Percentiles rank a stretch among this genome's conserved stretches.
Conservation (phyloP, 2,329 filamentous ascomycete genomes). For the Aschersonia sp. region DNA sequence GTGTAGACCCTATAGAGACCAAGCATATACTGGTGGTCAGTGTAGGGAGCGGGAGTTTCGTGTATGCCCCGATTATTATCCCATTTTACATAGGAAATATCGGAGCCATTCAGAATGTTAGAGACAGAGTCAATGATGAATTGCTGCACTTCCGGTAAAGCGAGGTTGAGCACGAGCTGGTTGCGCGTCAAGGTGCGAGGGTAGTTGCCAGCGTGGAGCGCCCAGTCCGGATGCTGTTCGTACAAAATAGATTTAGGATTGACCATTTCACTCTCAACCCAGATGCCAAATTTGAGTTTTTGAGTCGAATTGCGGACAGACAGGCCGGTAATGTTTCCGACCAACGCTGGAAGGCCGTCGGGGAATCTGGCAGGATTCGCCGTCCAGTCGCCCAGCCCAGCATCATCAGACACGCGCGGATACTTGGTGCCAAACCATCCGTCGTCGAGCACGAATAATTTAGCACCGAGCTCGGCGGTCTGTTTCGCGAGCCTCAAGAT, state of each 20-base stretch:
- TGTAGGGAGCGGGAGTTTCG: slow-evolving; percentile 38
- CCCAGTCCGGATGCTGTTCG: slow-evolving; percentile 48
- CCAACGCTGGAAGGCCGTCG: slow-evolving; percentile 35
- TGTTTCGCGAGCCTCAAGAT: slow-evolving; percentile 40
- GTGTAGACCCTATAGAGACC: slow-evolving; percentile 50
- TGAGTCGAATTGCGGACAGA: slow-evolving; percentile 29
- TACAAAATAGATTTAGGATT: slow-evolving; percentile 48
- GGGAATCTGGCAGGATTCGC: slow-evolving; percentile 45
- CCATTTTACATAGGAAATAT: slow-evolving; percentile 51
- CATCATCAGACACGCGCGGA: slow-evolving; percentile 40
- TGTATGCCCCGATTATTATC: slow-evolving; percentile 53
- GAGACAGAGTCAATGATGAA: slow-evolving; percentile 43
- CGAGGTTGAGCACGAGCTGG: slow-evolving; percentile 48
- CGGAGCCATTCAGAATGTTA: slow-evolving; percentile 34
- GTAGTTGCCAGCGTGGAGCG: slow-evolving; percentile 40
- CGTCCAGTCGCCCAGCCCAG: slow-evolving; percentile 49
- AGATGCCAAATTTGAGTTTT: slow-evolving; percentile 45
- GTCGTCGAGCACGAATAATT: slow-evolving; percentile 51
- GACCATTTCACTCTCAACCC: slow-evolving; percentile 57
- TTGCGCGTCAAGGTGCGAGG: slow-evolving; percentile 38
- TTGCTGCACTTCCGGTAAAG: slow-evolving; percentile 45
- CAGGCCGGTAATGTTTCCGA: slow-evolving; percentile 34
- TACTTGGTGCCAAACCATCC: slow-evolving; percentile 50
- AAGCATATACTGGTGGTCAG: slow-evolving; percentile 45
- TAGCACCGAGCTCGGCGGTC: slow-evolving; percentile 43